Evolutionary conservation across 1,284 basidiomycete genomes (phyloP).

Genomic region (Rhodofomes roseus): DNA sequence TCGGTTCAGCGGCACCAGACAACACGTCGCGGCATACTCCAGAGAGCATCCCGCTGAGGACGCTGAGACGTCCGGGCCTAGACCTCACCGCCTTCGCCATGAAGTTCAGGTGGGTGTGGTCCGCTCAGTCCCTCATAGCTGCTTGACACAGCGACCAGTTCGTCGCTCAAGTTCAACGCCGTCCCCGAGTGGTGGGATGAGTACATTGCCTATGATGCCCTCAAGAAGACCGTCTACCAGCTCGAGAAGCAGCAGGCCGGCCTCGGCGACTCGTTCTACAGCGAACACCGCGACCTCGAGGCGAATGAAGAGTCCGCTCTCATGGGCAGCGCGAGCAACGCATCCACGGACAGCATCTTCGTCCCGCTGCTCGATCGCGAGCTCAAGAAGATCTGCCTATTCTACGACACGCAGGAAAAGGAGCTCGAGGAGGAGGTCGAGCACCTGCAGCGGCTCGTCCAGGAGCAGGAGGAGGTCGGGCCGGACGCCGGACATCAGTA

Average conservation of each 20-base stretch:
- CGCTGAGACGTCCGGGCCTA: constrained; percentile 18
- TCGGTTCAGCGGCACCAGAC: neutral
- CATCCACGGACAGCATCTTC: constrained; percentile 58
- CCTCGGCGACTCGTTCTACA: constrained; percentile 32
- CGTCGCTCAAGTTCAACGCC: constrained; percentile 89
- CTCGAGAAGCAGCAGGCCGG: constrained; percentile 70
- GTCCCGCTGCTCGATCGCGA: constrained; percentile 79
- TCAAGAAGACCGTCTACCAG: constrained; percentile 87
- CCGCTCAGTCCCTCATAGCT: neutral
- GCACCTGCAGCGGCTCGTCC: constrained; percentile 64
- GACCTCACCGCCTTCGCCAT: constrained; percentile 37
- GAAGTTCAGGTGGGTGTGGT: constrained; percentile 50
- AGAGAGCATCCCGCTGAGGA: constrained; percentile 26
- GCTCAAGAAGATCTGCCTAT: constrained; percentile 76
- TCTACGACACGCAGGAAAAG: constrained; percentile 78
- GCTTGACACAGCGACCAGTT: constrained; percentile 32
- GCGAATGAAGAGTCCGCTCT: constrained; percentile 58
- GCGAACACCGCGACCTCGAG: constrained; percentile 50
- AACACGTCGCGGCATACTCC: constrained; percentile 12
- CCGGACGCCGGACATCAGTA: constrained; percentile 43
- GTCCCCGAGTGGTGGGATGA: constrained; percentile 95
- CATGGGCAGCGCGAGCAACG: constrained; percentile 34
- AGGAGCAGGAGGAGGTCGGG: constrained; percentile 64
- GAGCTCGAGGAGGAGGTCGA: constrained; percentile 66
- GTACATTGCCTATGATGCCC: constrained; percentile 84